Percentiles rank a stretch among this genome's conserved stretches.
phyloP scores from a whole-genome alignment of 805 yeast species.

The Metschnikowia borealis region DNA sequence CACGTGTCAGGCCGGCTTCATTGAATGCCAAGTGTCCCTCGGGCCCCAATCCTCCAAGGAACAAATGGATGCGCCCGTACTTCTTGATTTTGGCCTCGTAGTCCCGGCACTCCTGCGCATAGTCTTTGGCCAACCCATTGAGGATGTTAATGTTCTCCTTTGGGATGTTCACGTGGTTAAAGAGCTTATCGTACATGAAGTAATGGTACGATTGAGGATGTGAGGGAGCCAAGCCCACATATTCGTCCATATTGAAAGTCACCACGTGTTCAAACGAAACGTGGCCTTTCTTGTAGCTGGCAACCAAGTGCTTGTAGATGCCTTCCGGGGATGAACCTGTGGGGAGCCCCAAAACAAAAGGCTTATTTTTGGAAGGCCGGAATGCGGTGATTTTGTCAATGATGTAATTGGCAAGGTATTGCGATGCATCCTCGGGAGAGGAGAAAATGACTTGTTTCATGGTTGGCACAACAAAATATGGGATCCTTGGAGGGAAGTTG shows the following conservation, averaged over 20 bases:
- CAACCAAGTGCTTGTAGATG: conserved; percentile 45
- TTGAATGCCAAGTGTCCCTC: conserved; percentile 62
- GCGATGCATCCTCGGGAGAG: conserved; percentile 38
- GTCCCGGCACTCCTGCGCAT: conserved; percentile 41
- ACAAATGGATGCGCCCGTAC: conserved; percentile 49
- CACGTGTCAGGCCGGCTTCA: conserved; percentile 49
- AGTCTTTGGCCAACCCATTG: conserved; percentile 47
- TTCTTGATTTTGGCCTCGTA: conserved; percentile 47
- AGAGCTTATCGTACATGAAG: conserved; percentile 54
- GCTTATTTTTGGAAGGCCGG: conserved; percentile 40
- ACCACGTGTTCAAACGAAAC: conserved; percentile 51
- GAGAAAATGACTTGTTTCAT: conserved; percentile 27
- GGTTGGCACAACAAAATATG: background rate
- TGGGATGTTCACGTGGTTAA: conserved; percentile 53
- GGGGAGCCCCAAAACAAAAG: conserved; percentile 56
- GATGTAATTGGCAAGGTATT: conserved; percentile 44
- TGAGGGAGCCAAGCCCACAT: conserved; percentile 45
- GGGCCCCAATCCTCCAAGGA: conserved; percentile 58
- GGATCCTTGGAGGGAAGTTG: background rate
- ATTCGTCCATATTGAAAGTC: conserved; percentile 62
- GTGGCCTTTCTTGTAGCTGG: conserved; percentile 38
- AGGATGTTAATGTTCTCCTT: conserved; percentile 50
- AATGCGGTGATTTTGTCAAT: conserved; percentile 41
- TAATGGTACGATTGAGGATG: conserved; percentile 53
- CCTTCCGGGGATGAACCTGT: conserved; percentile 62